These are phyloP conservation scores for Trypanosoma mega DNA, from an alignment of 208 protist genomes.

Conservation along the genomic window DNA sequence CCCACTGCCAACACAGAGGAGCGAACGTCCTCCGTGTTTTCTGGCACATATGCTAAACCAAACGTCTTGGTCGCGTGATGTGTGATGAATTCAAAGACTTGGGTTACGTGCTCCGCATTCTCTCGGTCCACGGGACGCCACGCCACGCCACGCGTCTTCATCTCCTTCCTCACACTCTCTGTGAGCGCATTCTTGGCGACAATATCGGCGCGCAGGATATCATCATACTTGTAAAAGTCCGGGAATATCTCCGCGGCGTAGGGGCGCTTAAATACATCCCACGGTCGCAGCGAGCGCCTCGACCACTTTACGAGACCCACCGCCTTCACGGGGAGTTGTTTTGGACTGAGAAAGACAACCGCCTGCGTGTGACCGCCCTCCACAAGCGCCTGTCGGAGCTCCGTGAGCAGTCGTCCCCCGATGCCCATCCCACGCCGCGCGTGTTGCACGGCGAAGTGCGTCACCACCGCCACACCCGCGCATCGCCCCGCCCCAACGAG, in stretches of 20 bases:
- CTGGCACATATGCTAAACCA: slow-evolving; percentile 51
- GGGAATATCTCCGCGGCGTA: slow-evolving; percentile 62
- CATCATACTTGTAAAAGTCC: slow-evolving; percentile 73
- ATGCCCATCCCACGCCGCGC: slow-evolving; percentile 25
- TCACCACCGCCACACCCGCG: slow-evolving; percentile 9
- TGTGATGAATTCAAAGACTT: slow-evolving; percentile 41
- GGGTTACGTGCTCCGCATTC: slow-evolving; percentile 30
- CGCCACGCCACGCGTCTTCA: slow-evolving; percentile 5
- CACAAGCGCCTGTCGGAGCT: slow-evolving; percentile 20
- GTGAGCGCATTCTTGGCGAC: slow-evolving; percentile 65
- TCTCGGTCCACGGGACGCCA: slow-evolving; percentile 31
- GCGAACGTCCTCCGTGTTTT: slow-evolving; percentile 38
- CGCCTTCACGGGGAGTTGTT: slow-evolving; percentile 38
- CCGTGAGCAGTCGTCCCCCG: slow-evolving; percentile 35
- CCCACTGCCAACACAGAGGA: slow-evolving; percentile 33
- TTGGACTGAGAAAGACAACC: slow-evolving; percentile 47
- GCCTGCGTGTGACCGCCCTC: slow-evolving; percentile 10
- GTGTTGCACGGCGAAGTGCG: slow-evolving; percentile 37
- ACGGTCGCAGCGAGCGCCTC: slow-evolving; percentile 47
- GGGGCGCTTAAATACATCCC: slow-evolving; percentile 27
- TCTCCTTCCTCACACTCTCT: slow-evolving; percentile 23
- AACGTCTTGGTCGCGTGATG: slow-evolving; percentile 27
- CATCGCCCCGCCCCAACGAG: slow-evolving; percentile 2
- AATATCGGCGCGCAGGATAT: slow-evolving; percentile 58
- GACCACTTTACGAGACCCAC: slow-evolving; percentile 75